Evolutionary conservation across 164 flowering plant species (phyloP).

Genomic region (Euptelea pleiosperma): DNA sequence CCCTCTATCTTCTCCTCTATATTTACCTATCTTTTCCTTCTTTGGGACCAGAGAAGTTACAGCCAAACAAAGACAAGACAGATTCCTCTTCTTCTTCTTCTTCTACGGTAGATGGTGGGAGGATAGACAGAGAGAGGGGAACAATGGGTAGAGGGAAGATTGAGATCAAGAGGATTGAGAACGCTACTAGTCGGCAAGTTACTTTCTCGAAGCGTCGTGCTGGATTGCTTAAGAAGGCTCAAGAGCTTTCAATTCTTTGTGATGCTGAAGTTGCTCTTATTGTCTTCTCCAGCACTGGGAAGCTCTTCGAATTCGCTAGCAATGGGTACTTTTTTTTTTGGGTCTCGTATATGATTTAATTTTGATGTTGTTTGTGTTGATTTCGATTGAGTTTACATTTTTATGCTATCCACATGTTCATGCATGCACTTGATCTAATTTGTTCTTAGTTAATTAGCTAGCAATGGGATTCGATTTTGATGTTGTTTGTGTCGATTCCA

Average conservation of each 20-base stretch:
- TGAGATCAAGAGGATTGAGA: slow-evolving; percentile 85
- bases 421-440: no score
- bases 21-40: slow-evolving; percentile 33
- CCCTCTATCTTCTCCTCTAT: slow-evolving; percentile 35
- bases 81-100: not conserved
- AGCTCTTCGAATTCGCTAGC: slow-evolving; percentile 70
- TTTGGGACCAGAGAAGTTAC: slow-evolving; percentile 12
- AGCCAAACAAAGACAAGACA: not conserved
- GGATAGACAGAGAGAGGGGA: not conserved
- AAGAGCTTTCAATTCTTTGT: slow-evolving; percentile 61
- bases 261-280: slow-evolving; percentile 83
- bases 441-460: slow-evolving; percentile 1
- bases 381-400: not conserved
- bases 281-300: slow-evolving; percentile 74
- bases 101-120: not conserved
- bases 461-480: not conserved
- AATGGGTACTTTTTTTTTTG: slow-evolving; percentile 37
- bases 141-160: slow-evolving; percentile 80
- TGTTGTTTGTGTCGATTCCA: not conserved
- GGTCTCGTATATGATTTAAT: no score
- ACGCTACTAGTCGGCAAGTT: slow-evolving; percentile 73
- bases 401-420: not conserved
- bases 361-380: not conserved
- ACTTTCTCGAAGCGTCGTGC: slow-evolving; percentile 78
- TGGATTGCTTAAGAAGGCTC: slow-evolving; percentile 75